These are phyloP conservation scores for Comarum palustre DNA, from an alignment of 306 rosid genomes.

Conservation along the genomic window DNA sequence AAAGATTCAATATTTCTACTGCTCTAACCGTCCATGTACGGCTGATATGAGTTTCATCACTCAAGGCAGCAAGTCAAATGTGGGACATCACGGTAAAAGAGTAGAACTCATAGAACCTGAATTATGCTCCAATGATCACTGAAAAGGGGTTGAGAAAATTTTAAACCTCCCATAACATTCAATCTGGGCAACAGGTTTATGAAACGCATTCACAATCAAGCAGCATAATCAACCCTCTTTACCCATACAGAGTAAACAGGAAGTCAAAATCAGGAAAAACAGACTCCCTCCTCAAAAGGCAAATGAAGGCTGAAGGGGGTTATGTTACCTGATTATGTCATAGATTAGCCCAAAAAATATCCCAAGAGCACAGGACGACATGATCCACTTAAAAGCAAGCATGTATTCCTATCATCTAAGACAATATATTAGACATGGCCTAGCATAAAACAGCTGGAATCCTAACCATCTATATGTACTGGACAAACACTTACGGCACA, in stretches of 20 bases:
- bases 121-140: slow-evolving; percentile 10
- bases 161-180: slow-evolving; percentile 8
- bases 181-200: slow-evolving; percentile 4
- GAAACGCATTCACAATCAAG: neutral
- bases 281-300: neutral
- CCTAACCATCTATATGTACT: slow-evolving; percentile 10
- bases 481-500: slow-evolving; percentile 19
- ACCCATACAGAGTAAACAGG: neutral
- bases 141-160: slow-evolving; percentile 14
- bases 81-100: slow-evolving; percentile 4
- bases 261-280: neutral
- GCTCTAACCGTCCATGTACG: neutral
- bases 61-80: slow-evolving; percentile 5
- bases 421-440: neutral
- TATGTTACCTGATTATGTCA: neutral
- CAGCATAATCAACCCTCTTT: neutral
- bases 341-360: neutral
- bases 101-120: slow-evolving; percentile 6
- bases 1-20: neutral
- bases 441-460: slow-evolving; percentile 6
- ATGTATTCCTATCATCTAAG: neutral
- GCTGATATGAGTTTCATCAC: neutral
- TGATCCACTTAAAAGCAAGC: neutral
- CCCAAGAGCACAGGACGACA: neutral
- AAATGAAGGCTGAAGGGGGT: neutral